Evolutionary conservation across 2,329 filamentous ascomycete species (phyloP).

Genomic region (Aspergillus sp.): DNA sequence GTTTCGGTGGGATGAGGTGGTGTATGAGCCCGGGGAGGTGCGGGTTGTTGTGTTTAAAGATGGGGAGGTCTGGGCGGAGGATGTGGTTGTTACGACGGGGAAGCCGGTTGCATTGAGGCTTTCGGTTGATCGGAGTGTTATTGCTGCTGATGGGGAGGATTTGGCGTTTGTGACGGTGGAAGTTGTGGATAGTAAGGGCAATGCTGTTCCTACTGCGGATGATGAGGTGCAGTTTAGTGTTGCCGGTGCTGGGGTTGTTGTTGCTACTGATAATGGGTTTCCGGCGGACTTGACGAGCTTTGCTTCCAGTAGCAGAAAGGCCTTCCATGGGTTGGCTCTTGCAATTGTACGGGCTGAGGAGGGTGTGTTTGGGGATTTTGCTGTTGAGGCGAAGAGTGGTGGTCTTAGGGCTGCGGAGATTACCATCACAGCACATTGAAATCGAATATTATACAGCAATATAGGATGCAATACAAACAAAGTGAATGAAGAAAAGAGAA

Average conservation of each 20-base stretch:
- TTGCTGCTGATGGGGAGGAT: slow-evolving; percentile 5
- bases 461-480: too few relatives aligned
- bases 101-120: not conserved
- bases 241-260: not conserved
- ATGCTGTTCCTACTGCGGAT: not conserved
- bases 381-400: not conserved
- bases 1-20: slow-evolving; percentile 6
- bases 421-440: not conserved
- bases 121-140: not conserved
- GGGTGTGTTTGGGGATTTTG: not conserved
- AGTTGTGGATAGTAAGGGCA: not conserved
- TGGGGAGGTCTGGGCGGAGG: not conserved
- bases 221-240: not conserved
- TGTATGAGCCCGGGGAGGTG: slow-evolving; percentile 2
- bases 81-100: slow-evolving; percentile 2
- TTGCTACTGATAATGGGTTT: slow-evolving; percentile 9
- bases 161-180: not conserved
- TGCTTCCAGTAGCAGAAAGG: not conserved
- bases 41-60: slow-evolving; percentile 4
- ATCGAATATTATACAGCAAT: too few relatives aligned
- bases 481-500: too few relatives aligned
- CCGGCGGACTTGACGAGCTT: slow-evolving; percentile 1
- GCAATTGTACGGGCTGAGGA: not conserved
- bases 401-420: not conserved
- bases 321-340: slow-evolving; percentile 1